These are phyloP conservation scores for Mortierella sp. DNA, from an alignment of 371 early-diverging fungal species.

Conservation along the genomic window DNA sequence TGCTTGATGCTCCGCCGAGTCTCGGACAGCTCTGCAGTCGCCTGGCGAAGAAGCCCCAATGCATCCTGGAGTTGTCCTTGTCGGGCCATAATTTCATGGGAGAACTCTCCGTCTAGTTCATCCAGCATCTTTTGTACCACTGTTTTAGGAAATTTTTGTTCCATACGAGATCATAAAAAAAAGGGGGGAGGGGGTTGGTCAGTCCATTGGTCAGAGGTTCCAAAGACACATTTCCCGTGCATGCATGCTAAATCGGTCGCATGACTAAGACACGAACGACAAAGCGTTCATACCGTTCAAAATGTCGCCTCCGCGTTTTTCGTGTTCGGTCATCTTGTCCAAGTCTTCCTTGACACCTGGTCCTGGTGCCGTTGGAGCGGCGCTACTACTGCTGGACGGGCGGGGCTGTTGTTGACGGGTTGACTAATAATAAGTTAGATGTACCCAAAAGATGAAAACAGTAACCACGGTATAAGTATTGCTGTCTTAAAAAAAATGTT, in stretches of 20 bases:
- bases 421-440: neutral
- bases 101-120: constrained; percentile 76
- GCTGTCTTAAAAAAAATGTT: neutral
- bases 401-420: neutral
- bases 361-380: neutral
- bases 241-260: neutral
- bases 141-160: constrained; percentile 18
- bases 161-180: neutral
- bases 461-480: neutral
- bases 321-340: neutral
- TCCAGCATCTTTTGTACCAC: constrained; percentile 81
- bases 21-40: constrained; percentile 76
- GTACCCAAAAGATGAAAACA: neutral
- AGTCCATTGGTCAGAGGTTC: neutral
- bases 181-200: neutral
- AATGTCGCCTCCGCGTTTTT: constrained; percentile 66
- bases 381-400: neutral
- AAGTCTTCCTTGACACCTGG: neutral
- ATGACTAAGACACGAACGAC: neutral
- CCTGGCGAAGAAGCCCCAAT: constrained; percentile 69
- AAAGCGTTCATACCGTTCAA: constrained; percentile 62
- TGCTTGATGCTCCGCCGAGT: constrained; percentile 73
- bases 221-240: neutral
- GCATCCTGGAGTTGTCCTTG: constrained; percentile 74
- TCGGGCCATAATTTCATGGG: constrained; percentile 69